Conservation (phyloP, 108 stramenopile species). For the Cylindrotheca fusiformis region DNA sequence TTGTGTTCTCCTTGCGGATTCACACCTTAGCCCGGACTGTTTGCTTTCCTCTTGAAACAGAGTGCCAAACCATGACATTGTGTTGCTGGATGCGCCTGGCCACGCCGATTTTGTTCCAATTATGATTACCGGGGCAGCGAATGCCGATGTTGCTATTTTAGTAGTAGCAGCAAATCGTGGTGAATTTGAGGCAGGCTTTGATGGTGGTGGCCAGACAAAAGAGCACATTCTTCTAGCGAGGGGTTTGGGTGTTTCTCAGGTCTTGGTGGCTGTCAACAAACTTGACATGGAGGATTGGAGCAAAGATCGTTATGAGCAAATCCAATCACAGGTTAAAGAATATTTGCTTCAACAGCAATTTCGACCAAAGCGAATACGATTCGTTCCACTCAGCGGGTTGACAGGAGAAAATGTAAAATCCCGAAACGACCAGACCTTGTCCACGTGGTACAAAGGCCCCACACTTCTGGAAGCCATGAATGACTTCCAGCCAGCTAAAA, state of each 20-base stretch:
- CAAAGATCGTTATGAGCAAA: conserved; percentile 86
- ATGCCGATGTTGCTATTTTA: conserved; percentile 94
- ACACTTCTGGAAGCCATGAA: conserved; percentile 94
- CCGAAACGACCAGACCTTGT: conserved; percentile 11
- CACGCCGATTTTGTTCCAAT: conserved; percentile 93
- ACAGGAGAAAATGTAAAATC: conserved; percentile 92
- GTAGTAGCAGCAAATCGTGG: conserved; percentile 89
- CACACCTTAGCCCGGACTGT: neutral
- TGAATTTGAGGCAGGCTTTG: conserved; percentile 91
- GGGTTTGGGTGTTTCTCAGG: conserved; percentile 95
- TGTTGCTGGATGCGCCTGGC: conserved; percentile 97
- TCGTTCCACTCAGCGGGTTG: conserved; percentile 96
- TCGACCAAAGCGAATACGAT: conserved; percentile 73
- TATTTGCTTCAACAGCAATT: conserved; percentile 73
- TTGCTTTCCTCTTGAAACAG: conserved; percentile 4
- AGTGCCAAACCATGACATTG: conserved; percentile 84
- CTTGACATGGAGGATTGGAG: conserved; percentile 93
- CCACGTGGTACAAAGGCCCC: conserved; percentile 94
- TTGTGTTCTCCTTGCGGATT: neutral
- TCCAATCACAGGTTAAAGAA: conserved; percentile 58
- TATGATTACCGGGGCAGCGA: conserved; percentile 98
- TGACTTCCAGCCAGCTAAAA: conserved; percentile 90
- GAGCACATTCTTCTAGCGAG: conserved; percentile 95
- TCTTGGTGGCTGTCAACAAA: conserved; percentile 97
- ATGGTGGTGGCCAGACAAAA: conserved; percentile 89